Evolutionary conservation across 495 filamentous ascomycete genomes (phyloP).

Genomic region (Bombardia bombarda): DNA sequence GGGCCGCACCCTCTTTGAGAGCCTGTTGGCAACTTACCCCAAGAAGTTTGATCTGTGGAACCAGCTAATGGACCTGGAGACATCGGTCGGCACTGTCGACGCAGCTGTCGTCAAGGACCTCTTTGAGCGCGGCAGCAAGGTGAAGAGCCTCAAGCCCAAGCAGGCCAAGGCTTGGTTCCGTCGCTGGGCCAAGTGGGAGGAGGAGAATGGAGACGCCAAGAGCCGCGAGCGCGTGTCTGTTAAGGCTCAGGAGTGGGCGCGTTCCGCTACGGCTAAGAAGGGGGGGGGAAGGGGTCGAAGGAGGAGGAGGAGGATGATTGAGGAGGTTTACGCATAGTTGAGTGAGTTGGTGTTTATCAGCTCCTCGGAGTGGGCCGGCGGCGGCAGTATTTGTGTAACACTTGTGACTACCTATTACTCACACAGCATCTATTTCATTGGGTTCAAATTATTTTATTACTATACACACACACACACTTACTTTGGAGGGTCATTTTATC

Average conservation of each 20-base stretch:
- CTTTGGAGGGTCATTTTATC: no score
- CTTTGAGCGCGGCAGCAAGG: conserved; percentile 69
- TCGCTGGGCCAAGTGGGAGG: conserved; percentile 76
- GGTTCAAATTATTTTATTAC: no score
- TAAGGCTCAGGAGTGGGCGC: conserved; percentile 60
- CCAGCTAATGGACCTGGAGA: conserved; percentile 80
- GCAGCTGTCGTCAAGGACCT: conserved; percentile 54
- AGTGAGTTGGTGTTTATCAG: neutral
- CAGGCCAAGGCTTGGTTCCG: conserved; percentile 76
- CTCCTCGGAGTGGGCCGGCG: no score
- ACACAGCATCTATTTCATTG: no score
- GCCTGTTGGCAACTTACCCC: conserved; percentile 71
- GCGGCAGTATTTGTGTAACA: no score
- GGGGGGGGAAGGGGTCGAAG: conserved; percentile 9
- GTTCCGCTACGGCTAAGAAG: conserved; percentile 26
- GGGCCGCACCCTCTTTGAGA: conserved; percentile 90
- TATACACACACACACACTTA: no score
- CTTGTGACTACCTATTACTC: no score
- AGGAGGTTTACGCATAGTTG: neutral
- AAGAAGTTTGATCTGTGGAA: conserved; percentile 92
- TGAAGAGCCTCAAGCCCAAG: conserved; percentile 61
- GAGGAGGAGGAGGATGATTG: conserved; percentile 20
- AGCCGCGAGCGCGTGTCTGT: conserved; percentile 63
- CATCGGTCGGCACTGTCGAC: conserved; percentile 49
- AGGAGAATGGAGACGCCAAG: conserved; percentile 62